A percentile compares a stretch with the other conserved stretches of the same genome.
Conservation (phyloP, 257 asterid species). For the Parsonsia alboflavescens region DNA sequence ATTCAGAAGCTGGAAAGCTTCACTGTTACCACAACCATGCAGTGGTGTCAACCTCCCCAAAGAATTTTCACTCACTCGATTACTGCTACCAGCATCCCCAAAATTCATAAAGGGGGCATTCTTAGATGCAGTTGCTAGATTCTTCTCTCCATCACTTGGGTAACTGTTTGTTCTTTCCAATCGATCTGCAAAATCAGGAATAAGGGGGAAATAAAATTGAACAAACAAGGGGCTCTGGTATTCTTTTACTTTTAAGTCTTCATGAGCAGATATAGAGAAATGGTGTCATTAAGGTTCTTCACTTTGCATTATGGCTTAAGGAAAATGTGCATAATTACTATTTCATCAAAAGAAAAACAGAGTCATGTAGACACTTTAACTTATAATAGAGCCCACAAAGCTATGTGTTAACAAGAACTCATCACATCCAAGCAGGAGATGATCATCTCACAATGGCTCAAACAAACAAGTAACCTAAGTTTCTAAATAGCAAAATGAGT, state of each 20-base stretch:
- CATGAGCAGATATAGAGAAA: not conserved
- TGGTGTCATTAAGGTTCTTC: not conserved
- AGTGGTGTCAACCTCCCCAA: conserved; percentile 51
- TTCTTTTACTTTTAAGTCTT: not conserved
- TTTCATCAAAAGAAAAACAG: not conserved
- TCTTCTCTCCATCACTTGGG: conserved; percentile 62
- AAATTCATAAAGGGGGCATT: conserved; percentile 41
- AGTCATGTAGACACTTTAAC: not conserved
- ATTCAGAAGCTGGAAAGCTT: conserved; percentile 63
- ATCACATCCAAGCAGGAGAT: not conserved
- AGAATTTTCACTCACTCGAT: conserved; percentile 37
- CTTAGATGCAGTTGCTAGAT: conserved; percentile 40
- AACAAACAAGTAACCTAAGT: not conserved
- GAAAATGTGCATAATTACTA: not conserved
- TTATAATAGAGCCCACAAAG: not conserved
- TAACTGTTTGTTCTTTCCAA: conserved; percentile 62
- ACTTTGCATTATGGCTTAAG: not conserved
- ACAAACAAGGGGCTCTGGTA: not conserved
- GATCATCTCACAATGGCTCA: not conserved
- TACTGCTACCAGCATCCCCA: conserved; percentile 49
- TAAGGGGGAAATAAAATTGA: not conserved
- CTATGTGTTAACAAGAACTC: not conserved
- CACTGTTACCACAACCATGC: conserved; percentile 65
- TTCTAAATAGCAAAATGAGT: not conserved
- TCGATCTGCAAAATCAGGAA: conserved; percentile 45